Percentiles rank a stretch among this genome's conserved stretches.
Conservation (phyloP, 495 filamentous ascomycete genomes). For the Xylaria palmicola region DNA sequence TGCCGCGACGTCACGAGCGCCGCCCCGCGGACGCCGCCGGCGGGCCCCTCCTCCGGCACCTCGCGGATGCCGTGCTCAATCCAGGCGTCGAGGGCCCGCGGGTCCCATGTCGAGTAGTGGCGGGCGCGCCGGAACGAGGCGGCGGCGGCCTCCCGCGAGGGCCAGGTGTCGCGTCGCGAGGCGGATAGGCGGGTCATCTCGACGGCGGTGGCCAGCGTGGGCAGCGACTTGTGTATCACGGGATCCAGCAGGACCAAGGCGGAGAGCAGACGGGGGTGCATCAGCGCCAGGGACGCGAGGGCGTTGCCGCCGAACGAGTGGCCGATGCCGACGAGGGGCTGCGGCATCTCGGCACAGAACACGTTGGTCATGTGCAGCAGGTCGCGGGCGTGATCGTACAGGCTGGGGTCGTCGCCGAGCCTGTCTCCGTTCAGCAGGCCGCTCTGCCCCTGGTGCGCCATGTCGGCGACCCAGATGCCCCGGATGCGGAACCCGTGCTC, state of each 20-base stretch:
- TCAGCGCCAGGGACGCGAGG: constrained; percentile 56
- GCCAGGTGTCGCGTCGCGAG: constrained; percentile 66
- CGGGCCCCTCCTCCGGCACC: constrained; percentile 50
- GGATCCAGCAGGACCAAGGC: constrained; percentile 76
- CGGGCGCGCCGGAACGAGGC: constrained; percentile 54
- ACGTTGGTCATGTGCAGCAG: constrained; percentile 76
- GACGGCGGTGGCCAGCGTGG: constrained; percentile 27
- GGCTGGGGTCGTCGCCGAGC: constrained; percentile 77
- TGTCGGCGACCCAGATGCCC: constrained; percentile 80
- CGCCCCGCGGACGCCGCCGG: constrained; percentile 30
- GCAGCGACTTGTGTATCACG: constrained; percentile 47
- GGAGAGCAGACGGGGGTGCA: constrained; percentile 76
- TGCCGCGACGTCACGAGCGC: constrained; percentile 58
- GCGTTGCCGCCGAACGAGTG: constrained; percentile 80
- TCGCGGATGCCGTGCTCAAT: constrained; percentile 62
- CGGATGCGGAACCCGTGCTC: constrained; percentile 60
- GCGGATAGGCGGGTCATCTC: constrained; percentile 36
- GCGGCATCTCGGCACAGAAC: constrained; percentile 75
- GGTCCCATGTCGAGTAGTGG: constrained; percentile 70
- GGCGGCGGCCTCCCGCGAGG: constrained; percentile 58
- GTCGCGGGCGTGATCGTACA: constrained; percentile 84
- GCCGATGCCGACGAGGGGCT: constrained; percentile 78
- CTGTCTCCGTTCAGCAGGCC: constrained; percentile 67
- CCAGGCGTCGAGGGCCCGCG: constrained; percentile 63
- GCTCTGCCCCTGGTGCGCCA: constrained; percentile 69